Evolutionary conservation across 495 filamentous ascomycete species (phyloP), one percentile per base, ranked within the genome.

Genomic region (Rhizodiscina lignyota): DNA sequence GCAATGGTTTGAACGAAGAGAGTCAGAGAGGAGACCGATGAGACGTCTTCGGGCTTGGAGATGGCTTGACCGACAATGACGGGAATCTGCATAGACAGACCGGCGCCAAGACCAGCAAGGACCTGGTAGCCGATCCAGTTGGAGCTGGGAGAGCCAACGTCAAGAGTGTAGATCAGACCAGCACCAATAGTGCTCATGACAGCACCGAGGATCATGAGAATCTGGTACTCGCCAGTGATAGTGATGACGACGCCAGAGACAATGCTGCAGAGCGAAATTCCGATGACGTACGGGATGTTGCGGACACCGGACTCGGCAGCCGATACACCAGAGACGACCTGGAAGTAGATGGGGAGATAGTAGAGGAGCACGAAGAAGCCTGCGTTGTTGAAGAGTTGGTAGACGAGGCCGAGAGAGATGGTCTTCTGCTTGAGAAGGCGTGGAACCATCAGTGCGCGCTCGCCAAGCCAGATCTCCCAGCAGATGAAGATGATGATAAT

Each of bases 341-440:
- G 52, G 37, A 56, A 56, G 26, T 51, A 55, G 23, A 55, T 51
- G 12, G 52, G 51, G 1, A 53, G 51, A 18, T 53, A 47, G 41
- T 46, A 49, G 8, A 46, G 34, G 1, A 49, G 27, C 4, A 42
- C 12, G 13, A 52, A 17, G 29, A 34, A 44, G 12, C 38, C 32
- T 20, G 44, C 45, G 15, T 23, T 32, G 20, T 35, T 28, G 21
- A 49, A 50, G 47, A 47, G 36, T 5, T 34, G 18, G 34, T 39
- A 52, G 3, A 34, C 28, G 13, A 33, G 19, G 22, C 32, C 32
- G 11, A 44, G 5, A 1, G 30, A 4, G 15, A 52, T 24, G 21
- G 35, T 28, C 5, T 19, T 10, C 2, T 43, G 33, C 20, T 33
- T 39, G 22, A 50, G 18, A 12, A 50, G 27, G 17, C 39, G 43